Evolutionary conservation across 257 asterid species (phyloP), one percentile per base, ranked within the genome.

Genomic region (Capsicum chinense): DNA sequence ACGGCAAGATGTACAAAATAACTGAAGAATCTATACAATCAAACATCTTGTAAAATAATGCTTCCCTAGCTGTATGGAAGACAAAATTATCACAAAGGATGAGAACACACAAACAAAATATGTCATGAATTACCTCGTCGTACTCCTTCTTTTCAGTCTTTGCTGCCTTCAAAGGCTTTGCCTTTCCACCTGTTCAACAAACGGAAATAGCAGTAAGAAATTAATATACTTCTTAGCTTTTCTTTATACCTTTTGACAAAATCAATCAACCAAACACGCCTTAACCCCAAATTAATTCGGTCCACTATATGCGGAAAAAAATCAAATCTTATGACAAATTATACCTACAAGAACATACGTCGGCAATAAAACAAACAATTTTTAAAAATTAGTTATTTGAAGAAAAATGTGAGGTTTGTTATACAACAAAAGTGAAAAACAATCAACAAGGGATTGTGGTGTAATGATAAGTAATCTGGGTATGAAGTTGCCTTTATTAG

Each of bases 151-250:
- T 76, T 3, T 76, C 81, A 52, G 2, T 3, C 48, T 76, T 76
- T 52, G 81, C 63, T 52, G 81, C 81, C 81, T 76, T 76, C 81
- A 76, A 76, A 76, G 81, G 81, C 63, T 76, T 76, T 21, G 81
- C 81, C 42, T 76, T 76, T 76, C 81, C 81, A 76, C 81, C 81
- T 76, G 10, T 76, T 26, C 81, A 26, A 76, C 81, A 52, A 52
- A 76, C 3, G n/a, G 7, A 26, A 26, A 26, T 10, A 12, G 9
- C n/a, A 63, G 8, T 10, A 6, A 1, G 1, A 4, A 19, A 19
- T 73, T 44, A 73, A 48, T 48, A 11, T 21, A 48, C 2, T 48
- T 48, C 19, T 47, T 71, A 5, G 17, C 79, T 12, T 47, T n/a
- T 71, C 80, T 19, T 19, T 0, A 52, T 15, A 44, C 16, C 19